Base-by-base conservation (phyloP, 192 early-diverging fungal species). In the Phycomyces nitens region DNA sequence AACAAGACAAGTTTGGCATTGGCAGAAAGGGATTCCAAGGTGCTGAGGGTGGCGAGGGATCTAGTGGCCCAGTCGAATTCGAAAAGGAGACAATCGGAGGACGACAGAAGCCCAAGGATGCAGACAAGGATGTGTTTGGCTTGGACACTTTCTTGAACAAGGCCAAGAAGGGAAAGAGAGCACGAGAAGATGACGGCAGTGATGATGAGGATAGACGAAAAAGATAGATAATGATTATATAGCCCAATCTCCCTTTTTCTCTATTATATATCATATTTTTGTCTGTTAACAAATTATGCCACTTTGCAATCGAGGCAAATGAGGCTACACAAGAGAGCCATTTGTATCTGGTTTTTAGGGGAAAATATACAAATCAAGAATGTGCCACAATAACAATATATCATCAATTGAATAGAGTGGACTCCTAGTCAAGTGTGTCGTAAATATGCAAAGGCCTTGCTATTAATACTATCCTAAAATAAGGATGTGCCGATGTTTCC, bases 1-100 rank as follows among this genome's bases (percentile, higher is more conserved):
- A 76, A 22, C 82, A 84, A 51, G 88, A 87, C 65, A 83, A 80
- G 26, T 92, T 92, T 66, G 86, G 75, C 22, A 62, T 74, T 2
- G 68, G 60, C 34, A 75, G 84, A 64, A 78, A 80, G 27, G 90
- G 92, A 0, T 89, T 91, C 70, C 72, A 82, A 56, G 92, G 89
- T 11, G 70, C 88, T 10, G 88, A 88, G 9, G 82, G 74, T 11
- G 77, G 77, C 20, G 58, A 68, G 15, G 82, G 64, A n/a, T 69
- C 90, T 11, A 78, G 80, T 43, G 95, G 93, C 3, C 97, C 97
- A 9, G 95, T 99, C 1, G 88, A 93, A 70, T 99, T 97, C 80
- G 94, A 99, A 71, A 91, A 84, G 75, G 94, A 92, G 54, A 70
- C 62, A n/a, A 20, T 68, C 11, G 39, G 29, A 2, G 29, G 41